phyloP scores from a whole-genome alignment of 768 basidiomycete genomes.

The Roridomyces roridus region DNA sequence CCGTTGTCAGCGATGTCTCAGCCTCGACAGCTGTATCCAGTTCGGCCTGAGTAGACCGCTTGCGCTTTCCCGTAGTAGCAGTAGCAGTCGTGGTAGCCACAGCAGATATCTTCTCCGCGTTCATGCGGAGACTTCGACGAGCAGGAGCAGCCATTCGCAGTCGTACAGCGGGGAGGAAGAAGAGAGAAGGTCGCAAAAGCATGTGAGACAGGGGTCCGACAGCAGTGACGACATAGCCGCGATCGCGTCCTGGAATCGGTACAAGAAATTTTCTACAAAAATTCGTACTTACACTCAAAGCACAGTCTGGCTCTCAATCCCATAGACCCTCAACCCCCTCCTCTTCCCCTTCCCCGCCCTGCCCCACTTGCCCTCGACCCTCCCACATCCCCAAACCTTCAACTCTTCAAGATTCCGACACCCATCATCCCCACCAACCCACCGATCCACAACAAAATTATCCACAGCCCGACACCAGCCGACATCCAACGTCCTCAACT shows the following conservation, averaged over 20 bases:
- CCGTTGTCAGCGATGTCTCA: neutral
- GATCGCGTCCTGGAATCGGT: no score
- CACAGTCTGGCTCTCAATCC: constrained; percentile 23
- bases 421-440: constrained; percentile 61
- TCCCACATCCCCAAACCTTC: constrained; percentile 63
- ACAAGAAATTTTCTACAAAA: no score
- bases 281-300: no score
- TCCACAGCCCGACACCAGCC: constrained; percentile 87
- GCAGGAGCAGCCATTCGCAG: no score
- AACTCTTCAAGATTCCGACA: constrained; percentile 50
- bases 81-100: neutral
- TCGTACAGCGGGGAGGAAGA: no score
- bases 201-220: no score
- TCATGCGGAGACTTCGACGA: no score
- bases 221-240: no score
- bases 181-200: no score
- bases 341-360: neutral
- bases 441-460: constrained; percentile 83
- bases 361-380: constrained; percentile 26
- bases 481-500: constrained; percentile 70
- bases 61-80: neutral
- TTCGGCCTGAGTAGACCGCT: neutral
- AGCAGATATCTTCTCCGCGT: neutral
- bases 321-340: constrained; percentile 17
- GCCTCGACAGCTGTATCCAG: neutral